A percentile compares a stretch with the other conserved stretches of the same genome.
These are phyloP conservation scores for Arthrobotrys musiformis DNA, from an alignment of 2,329 filamentous ascomycete species.

Conservation along the genomic window DNA sequence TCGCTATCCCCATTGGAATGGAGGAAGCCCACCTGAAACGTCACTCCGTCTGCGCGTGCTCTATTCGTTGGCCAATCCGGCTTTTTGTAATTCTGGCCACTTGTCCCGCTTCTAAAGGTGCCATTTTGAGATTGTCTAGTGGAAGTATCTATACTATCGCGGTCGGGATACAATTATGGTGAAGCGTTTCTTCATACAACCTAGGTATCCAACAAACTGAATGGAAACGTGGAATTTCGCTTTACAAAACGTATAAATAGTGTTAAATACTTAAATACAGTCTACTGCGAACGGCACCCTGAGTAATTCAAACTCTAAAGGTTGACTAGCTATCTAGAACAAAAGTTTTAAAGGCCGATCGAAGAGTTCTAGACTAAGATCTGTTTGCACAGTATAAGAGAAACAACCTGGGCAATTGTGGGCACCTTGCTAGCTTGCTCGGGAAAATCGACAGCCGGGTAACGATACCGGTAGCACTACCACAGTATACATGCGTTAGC, in stretches of 20 bases:
- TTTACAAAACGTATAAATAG: too few relatives aligned
- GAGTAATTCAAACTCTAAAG: neutral
- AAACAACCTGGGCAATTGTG: too few relatives aligned
- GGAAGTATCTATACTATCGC: neutral
- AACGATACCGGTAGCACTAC: neutral
- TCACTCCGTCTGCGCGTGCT: neutral
- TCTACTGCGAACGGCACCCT: neutral
- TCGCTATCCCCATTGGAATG: neutral
- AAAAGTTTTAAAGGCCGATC: neutral
- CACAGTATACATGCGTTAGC: neutral
- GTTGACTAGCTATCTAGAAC: neutral
- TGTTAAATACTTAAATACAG: too few relatives aligned
- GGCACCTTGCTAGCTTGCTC: too few relatives aligned
- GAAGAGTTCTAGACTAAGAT: neutral
- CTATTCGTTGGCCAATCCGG: conserved; percentile 33
- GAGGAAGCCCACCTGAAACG: conserved; percentile 8
- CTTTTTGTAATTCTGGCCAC: conserved; percentile 33
- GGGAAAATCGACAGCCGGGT: neutral
- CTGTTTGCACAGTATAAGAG: neutral
- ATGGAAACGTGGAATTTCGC: too few relatives aligned
- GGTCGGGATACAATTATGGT: neutral
- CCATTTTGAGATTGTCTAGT: neutral
- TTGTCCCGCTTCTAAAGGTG: conserved; percentile 3
- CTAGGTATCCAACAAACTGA: neutral
- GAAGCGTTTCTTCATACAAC: neutral